A percentile compares a stretch with the other conserved stretches of the same genome.
These are phyloP conservation scores for Melampsora larici-populina DNA, from an alignment of 1,284 basidiomycete species.

Conservation along the genomic window DNA sequence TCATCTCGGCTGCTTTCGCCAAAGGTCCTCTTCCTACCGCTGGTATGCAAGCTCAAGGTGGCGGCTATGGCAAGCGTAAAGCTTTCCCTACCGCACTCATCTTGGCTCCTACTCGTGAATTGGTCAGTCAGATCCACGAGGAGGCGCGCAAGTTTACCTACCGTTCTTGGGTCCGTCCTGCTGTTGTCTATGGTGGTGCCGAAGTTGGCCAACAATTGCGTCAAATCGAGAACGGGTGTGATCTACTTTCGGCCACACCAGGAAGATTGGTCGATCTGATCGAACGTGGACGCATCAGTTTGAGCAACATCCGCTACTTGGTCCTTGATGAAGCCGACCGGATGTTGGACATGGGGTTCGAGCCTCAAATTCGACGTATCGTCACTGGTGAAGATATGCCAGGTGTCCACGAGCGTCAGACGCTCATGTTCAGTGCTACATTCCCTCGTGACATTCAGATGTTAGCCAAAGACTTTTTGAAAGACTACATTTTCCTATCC, in stretches of 20 bases:
- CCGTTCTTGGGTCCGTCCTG: constrained; percentile 97
- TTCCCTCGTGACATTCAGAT: constrained; percentile 97
- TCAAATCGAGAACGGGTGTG: constrained; percentile 91
- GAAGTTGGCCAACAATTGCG: constrained; percentile 95
- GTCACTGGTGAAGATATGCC: constrained; percentile 99
- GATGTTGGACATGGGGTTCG: constrained; percentile 99
- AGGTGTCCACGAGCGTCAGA: constrained; percentile 83
- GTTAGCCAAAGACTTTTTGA: constrained; percentile 51
- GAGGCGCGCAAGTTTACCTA: constrained; percentile 99
- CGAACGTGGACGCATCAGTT: constrained; percentile 92
- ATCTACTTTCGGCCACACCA: constrained; percentile 94
- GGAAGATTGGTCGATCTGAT: constrained; percentile 98
- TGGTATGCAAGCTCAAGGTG: constrained; percentile 54
- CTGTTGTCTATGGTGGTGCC: constrained; percentile 98
- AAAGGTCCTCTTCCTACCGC: constrained; percentile 72
- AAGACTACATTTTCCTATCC: constrained; percentile 89
- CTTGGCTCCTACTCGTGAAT: constrained; percentile 94
- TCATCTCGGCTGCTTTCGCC: constrained; percentile 87
- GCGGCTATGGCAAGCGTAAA: constrained; percentile 67
- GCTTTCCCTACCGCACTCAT: constrained; percentile 94
- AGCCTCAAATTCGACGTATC: constrained; percentile 97
- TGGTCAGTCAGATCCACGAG: constrained; percentile 98
- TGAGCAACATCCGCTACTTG: constrained; percentile 94
- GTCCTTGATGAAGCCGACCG: constrained; percentile 99
- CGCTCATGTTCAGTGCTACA: constrained; percentile 99